A percentile compares a stretch with the other conserved stretches of the same genome.
These are phyloP conservation scores for Boletus sp. DNA, from an alignment of 768 basidiomycete species.

Conservation along the genomic window DNA sequence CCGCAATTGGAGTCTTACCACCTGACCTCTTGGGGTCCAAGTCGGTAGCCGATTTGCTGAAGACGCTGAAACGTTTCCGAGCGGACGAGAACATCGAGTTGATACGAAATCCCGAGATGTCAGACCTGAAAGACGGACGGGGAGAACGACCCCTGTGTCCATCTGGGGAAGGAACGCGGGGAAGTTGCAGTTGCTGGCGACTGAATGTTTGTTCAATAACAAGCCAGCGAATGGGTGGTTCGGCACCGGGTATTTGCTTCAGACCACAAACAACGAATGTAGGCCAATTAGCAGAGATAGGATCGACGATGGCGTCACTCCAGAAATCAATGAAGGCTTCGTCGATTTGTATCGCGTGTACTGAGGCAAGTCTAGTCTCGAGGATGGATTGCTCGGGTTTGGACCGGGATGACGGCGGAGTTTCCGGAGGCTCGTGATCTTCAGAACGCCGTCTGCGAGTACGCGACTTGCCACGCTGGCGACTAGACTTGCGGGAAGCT, in stretches of 20 bases:
- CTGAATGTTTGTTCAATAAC: constrained; percentile 63
- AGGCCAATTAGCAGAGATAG: constrained; percentile 63
- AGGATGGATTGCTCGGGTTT: constrained; percentile 14
- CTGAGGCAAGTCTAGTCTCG: constrained; percentile 40
- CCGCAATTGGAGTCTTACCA: constrained; percentile 42
- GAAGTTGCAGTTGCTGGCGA: constrained; percentile 33
- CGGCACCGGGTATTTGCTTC: constrained; percentile 32
- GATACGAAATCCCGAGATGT: constrained; percentile 35
- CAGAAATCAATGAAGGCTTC: constrained; percentile 85
- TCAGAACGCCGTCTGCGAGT: constrained; percentile 20
- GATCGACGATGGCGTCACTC: constrained; percentile 70
- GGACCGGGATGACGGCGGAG: constrained; percentile 19
- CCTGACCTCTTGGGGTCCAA: constrained; percentile 25
- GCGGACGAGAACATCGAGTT: constrained; percentile 46
- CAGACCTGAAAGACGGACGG: constrained; percentile 45
- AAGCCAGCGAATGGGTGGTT: constrained; percentile 52
- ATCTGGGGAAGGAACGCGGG: constrained; percentile 27
- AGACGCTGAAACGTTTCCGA: constrained; percentile 65
- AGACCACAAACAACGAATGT: constrained; percentile 69
- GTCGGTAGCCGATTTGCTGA: constrained; percentile 32
- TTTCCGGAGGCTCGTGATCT: constrained; percentile 13
- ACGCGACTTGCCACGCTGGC: constrained; percentile 30
- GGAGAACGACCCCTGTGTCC: constrained; percentile 34
- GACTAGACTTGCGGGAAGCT: constrained; percentile 34
- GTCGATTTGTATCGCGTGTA: constrained; percentile 54